Conservation (phyloP, 2,329 filamentous ascomycete genomes). For the Taxawa tesnikishii region DNA sequence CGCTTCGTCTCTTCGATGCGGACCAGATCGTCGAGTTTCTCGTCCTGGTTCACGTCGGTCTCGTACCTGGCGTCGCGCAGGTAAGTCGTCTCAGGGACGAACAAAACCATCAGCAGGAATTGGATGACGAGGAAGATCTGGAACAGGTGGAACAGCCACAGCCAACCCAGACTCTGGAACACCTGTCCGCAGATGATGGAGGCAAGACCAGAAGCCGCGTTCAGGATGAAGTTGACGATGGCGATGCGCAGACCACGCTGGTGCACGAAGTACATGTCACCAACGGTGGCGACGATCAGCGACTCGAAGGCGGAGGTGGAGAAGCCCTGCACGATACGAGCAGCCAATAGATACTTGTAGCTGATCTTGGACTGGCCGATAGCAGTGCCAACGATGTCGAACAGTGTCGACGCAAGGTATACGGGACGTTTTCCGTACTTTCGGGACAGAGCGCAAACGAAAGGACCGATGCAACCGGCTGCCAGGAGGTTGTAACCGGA, state of each 20-base stretch:
- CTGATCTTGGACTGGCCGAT: constrained; percentile 8
- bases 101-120: constrained; percentile 17
- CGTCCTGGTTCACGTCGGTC: constrained; percentile 9
- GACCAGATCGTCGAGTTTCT: constrained; percentile 8
- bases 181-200: constrained; percentile 13
- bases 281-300: constrained; percentile 12
- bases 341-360: constrained; percentile 11
- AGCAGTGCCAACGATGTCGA: constrained; percentile 11
- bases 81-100: constrained; percentile 18
- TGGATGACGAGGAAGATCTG: constrained; percentile 13
- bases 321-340: constrained; percentile 12
- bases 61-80: constrained; percentile 12
- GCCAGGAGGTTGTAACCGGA: constrained; percentile 11
- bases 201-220: constrained; percentile 14
- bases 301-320: constrained; percentile 11
- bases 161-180: constrained; percentile 9
- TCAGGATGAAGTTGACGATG: constrained; percentile 14
- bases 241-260: constrained; percentile 12
- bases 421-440: constrained; percentile 22
- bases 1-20: constrained; percentile 1
- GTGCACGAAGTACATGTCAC: constrained; percentile 16
- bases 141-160: constrained; percentile 17
- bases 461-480: constrained; percentile 9
- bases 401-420: constrained; percentile 11
- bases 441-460: constrained; percentile 9